Conservation (phyloP, 2,329 filamentous ascomycete genomes). For the Sclerotinia minor region DNA sequence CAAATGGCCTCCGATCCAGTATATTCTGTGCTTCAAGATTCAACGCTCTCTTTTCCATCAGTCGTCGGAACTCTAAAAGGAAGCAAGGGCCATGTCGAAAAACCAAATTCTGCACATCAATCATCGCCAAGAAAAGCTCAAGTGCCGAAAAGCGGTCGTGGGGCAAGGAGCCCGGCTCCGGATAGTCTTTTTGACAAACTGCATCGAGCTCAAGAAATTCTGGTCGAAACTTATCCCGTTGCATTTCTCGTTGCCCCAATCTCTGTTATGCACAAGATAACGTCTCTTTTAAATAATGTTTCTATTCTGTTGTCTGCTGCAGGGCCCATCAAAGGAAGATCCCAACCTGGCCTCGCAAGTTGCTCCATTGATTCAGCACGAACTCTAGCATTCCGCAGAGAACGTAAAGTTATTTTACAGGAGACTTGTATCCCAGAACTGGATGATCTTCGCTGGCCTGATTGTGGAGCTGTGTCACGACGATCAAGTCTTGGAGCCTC, state of each 20-base stretch:
- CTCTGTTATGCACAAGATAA: conserved; percentile 61
- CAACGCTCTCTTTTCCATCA: conserved; percentile 83
- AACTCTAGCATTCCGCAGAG: conserved; percentile 66
- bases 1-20: conserved; percentile 78
- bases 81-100: conserved; percentile 33
- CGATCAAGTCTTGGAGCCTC: conserved; percentile 49
- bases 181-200: conserved; percentile 49
- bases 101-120: conserved; percentile 28
- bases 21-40: conserved; percentile 88
- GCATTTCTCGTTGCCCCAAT: conserved; percentile 53
- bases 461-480: conserved; percentile 42
- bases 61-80: conserved; percentile 44
- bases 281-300: conserved; percentile 63
- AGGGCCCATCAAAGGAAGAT: conserved; percentile 49
- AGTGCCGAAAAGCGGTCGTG: conserved; percentile 23
- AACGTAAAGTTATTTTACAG: conserved; percentile 54
- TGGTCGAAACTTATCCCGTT: conserved; percentile 60
- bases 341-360: conserved; percentile 58
- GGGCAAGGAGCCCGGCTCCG: conserved; percentile 33
- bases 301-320: conserved; percentile 66
- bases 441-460: conserved; percentile 45
- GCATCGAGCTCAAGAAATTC: conserved; percentile 63
- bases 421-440: conserved; percentile 32
- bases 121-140: conserved; percentile 35
- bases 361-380: conserved; percentile 69